phyloP scores from a whole-genome alignment of 2,329 filamentous ascomycete genomes.

The Penicillium glabrum region DNA sequence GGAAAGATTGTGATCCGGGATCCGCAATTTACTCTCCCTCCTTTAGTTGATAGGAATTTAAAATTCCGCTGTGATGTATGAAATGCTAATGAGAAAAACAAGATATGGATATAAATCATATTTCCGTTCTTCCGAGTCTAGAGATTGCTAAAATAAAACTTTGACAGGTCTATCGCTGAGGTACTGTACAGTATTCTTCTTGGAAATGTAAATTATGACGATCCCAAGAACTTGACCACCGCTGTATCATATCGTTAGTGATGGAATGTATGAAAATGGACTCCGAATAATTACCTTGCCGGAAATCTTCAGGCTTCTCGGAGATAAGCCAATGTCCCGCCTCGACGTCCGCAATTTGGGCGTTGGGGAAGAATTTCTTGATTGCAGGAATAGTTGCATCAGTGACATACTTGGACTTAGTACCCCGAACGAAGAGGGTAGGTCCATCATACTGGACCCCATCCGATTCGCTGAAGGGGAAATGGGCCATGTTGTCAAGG shows the following conservation, averaged over 20 bases:
- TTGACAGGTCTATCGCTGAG: background rate
- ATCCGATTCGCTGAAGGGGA: conserved; percentile 78
- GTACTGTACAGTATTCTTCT: background rate
- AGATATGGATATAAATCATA: background rate
- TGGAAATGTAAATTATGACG: conserved; percentile 6
- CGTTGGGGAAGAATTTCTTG: conserved; percentile 43
- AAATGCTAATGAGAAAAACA: background rate
- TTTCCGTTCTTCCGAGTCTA: background rate
- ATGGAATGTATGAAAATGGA: background rate
- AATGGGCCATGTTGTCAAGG: conserved; percentile 78
- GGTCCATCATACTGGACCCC: conserved; percentile 69
- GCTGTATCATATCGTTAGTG: conserved; percentile 24
- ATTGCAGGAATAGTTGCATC: conserved; percentile 42
- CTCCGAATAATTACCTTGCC: conserved; percentile 29
- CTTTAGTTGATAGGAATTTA: background rate
- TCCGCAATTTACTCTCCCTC: too few species aligned
- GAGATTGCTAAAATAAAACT: background rate
- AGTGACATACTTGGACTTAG: conserved; percentile 40
- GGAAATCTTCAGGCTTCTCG: conserved; percentile 45
- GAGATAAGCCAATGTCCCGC: conserved; percentile 48
- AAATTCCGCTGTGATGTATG: background rate
- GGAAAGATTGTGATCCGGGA: background rate
- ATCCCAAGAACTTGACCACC: conserved; percentile 35
- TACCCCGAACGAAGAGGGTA: conserved; percentile 68
- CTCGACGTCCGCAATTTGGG: conserved; percentile 41